Evolutionary conservation across 2,329 filamentous ascomycete genomes (phyloP).

Genomic region (Catunica adiposa): DNA sequence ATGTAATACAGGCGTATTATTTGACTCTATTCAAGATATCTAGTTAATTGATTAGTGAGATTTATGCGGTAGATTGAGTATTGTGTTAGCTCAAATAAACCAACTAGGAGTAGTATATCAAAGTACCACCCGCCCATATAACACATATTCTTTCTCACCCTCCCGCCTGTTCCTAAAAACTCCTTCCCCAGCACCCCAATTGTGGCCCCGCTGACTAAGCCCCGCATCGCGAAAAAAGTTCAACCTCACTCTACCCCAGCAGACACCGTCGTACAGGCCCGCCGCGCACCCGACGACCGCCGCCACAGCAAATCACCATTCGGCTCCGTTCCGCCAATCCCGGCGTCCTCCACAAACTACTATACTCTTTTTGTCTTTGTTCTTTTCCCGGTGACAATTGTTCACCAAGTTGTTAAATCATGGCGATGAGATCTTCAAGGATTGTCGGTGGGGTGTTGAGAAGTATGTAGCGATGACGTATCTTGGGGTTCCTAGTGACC

Average conservation of each 20-base stretch:
- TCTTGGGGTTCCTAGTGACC: too few relatives aligned
- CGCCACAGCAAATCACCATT: neutral
- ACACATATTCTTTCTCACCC: neutral
- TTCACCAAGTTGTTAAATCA: too few relatives aligned
- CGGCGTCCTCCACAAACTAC: neutral
- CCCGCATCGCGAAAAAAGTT: conserved; percentile 14
- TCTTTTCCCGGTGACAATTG: neutral
- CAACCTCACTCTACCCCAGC: conserved; percentile 10
- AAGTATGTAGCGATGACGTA: conserved; percentile 5
- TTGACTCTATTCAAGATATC: too few relatives aligned
- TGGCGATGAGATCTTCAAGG: conserved; percentile 4
- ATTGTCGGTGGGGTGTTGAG: conserved; percentile 8
- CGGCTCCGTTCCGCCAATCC: neutral
- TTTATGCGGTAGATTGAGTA: too few relatives aligned
- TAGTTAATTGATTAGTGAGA: too few relatives aligned
- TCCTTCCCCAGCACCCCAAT: conserved; percentile 3
- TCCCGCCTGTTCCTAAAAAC: neutral
- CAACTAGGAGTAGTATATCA: too few relatives aligned
- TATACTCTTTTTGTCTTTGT: neutral
- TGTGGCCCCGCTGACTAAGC: conserved; percentile 12
- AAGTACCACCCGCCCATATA: neutral
- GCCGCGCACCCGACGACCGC: neutral
- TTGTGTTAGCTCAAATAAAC: too few relatives aligned
- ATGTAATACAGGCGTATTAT: too few relatives aligned
- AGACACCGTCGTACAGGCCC: conserved; percentile 1